These are phyloP conservation scores for Bonia amplexicaulis DNA, from an alignment of 176 grass and related monocot species.

Conservation along the genomic window DNA sequence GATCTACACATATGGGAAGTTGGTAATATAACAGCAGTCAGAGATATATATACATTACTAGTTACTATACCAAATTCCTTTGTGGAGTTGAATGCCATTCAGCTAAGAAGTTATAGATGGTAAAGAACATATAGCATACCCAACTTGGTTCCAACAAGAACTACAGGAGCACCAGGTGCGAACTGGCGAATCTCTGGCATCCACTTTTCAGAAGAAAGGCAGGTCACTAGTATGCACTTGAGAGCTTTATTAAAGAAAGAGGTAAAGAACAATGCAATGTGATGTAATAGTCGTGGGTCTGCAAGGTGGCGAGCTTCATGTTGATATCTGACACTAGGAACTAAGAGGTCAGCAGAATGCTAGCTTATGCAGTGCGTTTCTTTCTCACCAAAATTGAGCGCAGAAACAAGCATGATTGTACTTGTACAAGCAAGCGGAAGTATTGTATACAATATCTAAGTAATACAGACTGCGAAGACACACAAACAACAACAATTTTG, in stretches of 20 bases:
- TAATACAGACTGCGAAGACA: too few species aligned
- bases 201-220: slow-evolving; percentile 47
- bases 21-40: not conserved
- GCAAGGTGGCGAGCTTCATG: not conserved
- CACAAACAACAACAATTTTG: not conserved
- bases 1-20: slow-evolving; percentile 32
- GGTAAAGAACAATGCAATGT: not conserved
- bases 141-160: slow-evolving; percentile 62
- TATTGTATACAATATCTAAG: not conserved
- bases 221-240: not conserved
- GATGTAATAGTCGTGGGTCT: not conserved
- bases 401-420: not conserved
- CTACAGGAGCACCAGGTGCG: slow-evolving; percentile 58
- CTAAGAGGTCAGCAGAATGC: not conserved
- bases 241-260: not conserved
- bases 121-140: slow-evolving; percentile 36
- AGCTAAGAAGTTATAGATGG: not conserved
- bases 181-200: slow-evolving; percentile 78
- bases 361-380: not conserved
- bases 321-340: not conserved
- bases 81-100: not conserved
- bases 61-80: too few species aligned
- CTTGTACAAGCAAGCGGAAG: not conserved
- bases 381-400: not conserved
- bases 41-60: not conserved